Evolutionary conservation across 2,329 filamentous ascomycete species (phyloP).

Genomic region (Chrysoporthe austroafricana): DNA sequence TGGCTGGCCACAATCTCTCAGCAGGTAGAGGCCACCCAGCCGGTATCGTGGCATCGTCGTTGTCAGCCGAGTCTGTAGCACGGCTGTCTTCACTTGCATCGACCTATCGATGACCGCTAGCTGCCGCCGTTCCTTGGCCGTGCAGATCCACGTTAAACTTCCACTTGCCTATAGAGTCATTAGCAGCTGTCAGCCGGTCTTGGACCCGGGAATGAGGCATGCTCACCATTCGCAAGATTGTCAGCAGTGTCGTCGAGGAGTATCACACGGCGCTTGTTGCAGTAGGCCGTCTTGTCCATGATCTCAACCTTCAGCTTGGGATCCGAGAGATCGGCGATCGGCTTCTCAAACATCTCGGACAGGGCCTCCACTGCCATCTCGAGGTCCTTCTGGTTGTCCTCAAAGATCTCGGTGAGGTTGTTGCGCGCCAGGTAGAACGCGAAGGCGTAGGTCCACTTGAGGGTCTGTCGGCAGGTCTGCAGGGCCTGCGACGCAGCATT

Average conservation of each 20-base stretch:
- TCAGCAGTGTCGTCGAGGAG: constrained; percentile 90
- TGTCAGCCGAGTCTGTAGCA: not conserved
- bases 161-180: constrained; percentile 47
- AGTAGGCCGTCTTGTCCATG: constrained; percentile 98
- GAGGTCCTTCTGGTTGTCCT: constrained; percentile 97
- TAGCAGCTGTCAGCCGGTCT: constrained; percentile 29
- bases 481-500: constrained; percentile 91
- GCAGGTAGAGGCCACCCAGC: not conserved
- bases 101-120: constrained; percentile 34
- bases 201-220: not conserved
- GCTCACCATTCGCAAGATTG: constrained; percentile 83
- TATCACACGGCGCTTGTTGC: constrained; percentile 88
- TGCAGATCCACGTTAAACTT: constrained; percentile 47
- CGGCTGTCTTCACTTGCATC: not conserved
- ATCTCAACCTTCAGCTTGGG: constrained; percentile 97
- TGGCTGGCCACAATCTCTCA: not conserved
- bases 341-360: constrained; percentile 99
- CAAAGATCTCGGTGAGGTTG: constrained; percentile 95
- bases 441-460: constrained; percentile 99
- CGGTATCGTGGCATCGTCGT: not conserved
- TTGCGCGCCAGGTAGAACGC: constrained; percentile 96
- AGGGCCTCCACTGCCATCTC: constrained; percentile 96
- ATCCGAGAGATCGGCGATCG: constrained; percentile 80
- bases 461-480: constrained; percentile 94
- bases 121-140: constrained; percentile 25